Percentiles rank a stretch among this genome's conserved stretches.
These are phyloP conservation scores for Endogone sp. DNA, from an alignment of 192 early-diverging fungal species.

Conservation along the genomic window DNA sequence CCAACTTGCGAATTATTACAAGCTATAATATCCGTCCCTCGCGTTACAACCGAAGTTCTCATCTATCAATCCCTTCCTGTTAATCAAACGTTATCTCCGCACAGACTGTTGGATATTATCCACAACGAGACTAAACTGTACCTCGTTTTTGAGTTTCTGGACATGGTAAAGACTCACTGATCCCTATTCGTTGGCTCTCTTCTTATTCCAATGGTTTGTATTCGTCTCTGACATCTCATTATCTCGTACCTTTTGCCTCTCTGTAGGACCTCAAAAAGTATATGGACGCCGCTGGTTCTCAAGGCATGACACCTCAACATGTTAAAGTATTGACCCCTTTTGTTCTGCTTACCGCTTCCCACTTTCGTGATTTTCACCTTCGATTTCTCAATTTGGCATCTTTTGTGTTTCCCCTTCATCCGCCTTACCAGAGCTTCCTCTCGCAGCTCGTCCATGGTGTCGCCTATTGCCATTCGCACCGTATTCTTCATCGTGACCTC, in stretches of 20 bases:
- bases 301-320: slow-evolving; percentile 18
- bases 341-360: no score
- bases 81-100: no score
- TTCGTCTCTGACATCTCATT: no score
- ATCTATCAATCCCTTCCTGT: no score
- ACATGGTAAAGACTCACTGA: slow-evolving; percentile 70
- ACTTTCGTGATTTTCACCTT: slow-evolving; percentile 2
- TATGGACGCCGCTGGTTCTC: slow-evolving; percentile 22
- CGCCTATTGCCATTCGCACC: slow-evolving; percentile 83
- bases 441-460: slow-evolving; percentile 86
- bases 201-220: no score
- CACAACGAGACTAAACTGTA: slow-evolving; percentile 85
- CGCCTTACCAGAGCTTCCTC: slow-evolving; percentile 88
- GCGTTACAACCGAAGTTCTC: no score
- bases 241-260: no score
- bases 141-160: slow-evolving; percentile 94
- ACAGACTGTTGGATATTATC: slow-evolving; percentile 84
- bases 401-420: no score
- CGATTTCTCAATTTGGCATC: no score
- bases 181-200: background rate
- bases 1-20: no score
- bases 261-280: slow-evolving; percentile 28
- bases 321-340: background rate
- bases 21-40: no score
- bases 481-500: slow-evolving; percentile 95